Base-by-base conservation (phyloP, 208 protist genomes). In the Leishmania arabica region DNA sequence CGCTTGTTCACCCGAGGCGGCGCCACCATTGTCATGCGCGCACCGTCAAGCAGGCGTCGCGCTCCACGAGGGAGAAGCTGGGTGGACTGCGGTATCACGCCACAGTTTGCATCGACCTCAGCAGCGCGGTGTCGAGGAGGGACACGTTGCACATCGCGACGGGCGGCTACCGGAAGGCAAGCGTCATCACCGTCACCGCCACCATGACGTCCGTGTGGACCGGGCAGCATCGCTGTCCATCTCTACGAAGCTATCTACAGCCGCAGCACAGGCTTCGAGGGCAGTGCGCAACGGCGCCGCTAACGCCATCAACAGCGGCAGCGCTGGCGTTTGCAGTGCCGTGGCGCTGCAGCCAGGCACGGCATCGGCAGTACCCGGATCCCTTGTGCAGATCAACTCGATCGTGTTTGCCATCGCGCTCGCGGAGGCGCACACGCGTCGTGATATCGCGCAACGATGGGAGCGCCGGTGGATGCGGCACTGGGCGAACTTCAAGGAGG, bases 391-490 rank as follows among this genome's bases (percentile, higher is more conserved):
- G 53, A 69, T 75, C 58, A 80, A 78, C 56, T 93, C 91, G 24
- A 72, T 90, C 6, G 65, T 71, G 47, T 93, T 95, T 58, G 91
- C 91, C 31, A 69, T 95, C 42, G 72, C 85, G 27, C 84, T 95
- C 15, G 91, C 89, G 17, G 91, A 95, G 80, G 84, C 91, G 47
- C 91, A 93, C 79, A 84, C 75, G 62, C 78, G 91, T 1, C 70
- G 82, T 47, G 89, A 93, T 62, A 81, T 95, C 47, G 62, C 75
- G 15, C 88, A 91, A 71, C 88, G 86, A 74, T 92, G 84, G 84
- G 91, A 95, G 65, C 85, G 85, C 34, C 75, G 84, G 8, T 75
- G 85, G 75, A 77, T 91, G 45, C 80, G 82, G 45, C 49, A 83
- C 37, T 76, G 84, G 64, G 86, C 79, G 2, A 72, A 42, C 42